Conservation (phyloP, 345 rosid species). For the Euphorbia peplus region DNA sequence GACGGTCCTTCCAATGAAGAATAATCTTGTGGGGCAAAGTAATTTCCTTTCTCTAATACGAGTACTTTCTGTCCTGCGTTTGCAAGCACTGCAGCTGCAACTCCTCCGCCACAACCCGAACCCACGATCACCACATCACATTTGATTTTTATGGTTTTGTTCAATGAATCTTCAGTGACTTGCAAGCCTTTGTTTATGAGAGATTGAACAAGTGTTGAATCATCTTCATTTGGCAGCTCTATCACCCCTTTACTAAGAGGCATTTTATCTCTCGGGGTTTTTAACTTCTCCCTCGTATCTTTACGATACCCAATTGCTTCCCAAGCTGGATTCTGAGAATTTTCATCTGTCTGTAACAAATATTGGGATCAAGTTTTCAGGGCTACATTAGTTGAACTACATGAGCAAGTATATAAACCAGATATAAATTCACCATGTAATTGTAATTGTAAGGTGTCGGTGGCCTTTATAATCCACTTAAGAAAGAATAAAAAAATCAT, state of each 20-base stretch:
- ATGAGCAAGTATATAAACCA: background rate
- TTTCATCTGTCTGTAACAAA: conserved; percentile 41
- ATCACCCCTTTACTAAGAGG: conserved; percentile 24
- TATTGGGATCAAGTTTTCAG: background rate
- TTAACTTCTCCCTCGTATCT: conserved; percentile 33
- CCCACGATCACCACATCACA: conserved; percentile 65
- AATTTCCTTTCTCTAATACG: conserved; percentile 69
- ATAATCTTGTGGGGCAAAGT: conserved; percentile 49
- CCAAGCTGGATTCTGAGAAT: conserved; percentile 48
- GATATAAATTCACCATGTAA: background rate
- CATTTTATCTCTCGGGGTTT: conserved; percentile 5
- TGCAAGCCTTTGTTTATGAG: conserved; percentile 48
- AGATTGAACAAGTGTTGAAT: conserved; percentile 35
- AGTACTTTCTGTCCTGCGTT: conserved; percentile 53
- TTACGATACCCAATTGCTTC: conserved; percentile 63
- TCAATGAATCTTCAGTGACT: conserved; percentile 38
- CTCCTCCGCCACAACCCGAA: conserved; percentile 71
- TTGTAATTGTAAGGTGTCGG: background rate
- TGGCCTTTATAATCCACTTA: background rate
- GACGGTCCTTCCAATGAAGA: conserved; percentile 66
- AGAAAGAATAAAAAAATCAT: background rate
- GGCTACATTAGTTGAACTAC: background rate
- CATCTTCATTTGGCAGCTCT: conserved; percentile 29
- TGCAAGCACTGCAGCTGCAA: conserved; percentile 70
- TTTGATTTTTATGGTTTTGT: conserved; percentile 40